phyloP scores from a whole-genome alignment of 352 stramenopile genomes.

The Pythium inflatum region DNA sequence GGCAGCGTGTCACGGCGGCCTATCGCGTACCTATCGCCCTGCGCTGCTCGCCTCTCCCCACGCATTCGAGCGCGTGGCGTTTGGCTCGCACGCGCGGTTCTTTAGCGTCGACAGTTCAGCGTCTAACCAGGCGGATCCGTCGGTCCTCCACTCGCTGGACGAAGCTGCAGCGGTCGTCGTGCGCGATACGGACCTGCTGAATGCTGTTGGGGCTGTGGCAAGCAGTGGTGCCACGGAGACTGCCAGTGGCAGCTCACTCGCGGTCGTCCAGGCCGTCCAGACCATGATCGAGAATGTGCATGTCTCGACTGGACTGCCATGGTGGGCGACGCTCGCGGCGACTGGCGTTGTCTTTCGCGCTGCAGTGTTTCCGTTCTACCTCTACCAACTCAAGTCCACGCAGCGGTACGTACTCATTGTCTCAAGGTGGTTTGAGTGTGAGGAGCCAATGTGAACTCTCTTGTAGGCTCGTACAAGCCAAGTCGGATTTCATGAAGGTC shows the following conservation, averaged over 20 bases:
- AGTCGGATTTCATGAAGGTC: constrained; percentile 62
- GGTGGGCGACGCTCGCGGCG: constrained; percentile 73
- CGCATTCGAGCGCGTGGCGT: background rate
- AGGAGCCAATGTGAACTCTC: background rate
- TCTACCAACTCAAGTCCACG: constrained; percentile 70
- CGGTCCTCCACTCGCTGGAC: constrained; percentile 13
- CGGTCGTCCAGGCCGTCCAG: constrained; percentile 65
- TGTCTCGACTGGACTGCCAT: constrained; percentile 66
- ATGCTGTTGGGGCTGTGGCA: constrained; percentile 4
- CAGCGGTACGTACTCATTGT: constrained; percentile 49
- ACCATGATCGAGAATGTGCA: constrained; percentile 64
- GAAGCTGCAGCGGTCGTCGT: constrained; percentile 16
- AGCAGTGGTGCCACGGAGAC: constrained; percentile 1
- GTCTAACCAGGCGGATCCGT: background rate
- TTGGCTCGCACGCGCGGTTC: constrained; percentile 17
- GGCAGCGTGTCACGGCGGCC: background rate
- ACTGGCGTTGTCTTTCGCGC: constrained; percentile 70
- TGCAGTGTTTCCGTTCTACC: constrained; percentile 71
- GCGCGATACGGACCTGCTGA: constrained; percentile 21
- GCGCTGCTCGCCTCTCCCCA: background rate
- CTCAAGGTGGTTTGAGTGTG: too few relatives aligned
- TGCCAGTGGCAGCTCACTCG: constrained; percentile 27
- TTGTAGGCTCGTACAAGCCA: constrained; percentile 51
- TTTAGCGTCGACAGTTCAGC: constrained; percentile 17
- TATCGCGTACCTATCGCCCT: background rate